phyloP scores from a whole-genome alignment of 768 basidiomycete species.

The Kwoniella dendrophila region DNA sequence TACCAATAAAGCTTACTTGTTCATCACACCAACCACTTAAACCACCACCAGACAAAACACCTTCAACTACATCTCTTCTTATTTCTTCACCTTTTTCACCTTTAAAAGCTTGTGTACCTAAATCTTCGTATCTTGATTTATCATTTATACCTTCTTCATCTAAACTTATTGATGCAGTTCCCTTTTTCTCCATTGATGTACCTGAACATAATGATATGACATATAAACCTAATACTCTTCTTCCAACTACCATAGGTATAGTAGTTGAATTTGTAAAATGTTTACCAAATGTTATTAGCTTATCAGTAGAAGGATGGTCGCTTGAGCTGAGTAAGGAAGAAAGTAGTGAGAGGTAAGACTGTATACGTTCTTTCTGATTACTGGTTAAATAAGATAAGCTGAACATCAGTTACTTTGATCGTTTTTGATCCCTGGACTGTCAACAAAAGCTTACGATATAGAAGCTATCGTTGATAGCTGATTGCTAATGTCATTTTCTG shows the following conservation, averaged over 20 bases:
- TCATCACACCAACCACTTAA: constrained; percentile 85
- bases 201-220: constrained; percentile 58
- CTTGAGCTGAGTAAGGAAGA: constrained; percentile 21
- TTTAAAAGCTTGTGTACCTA: constrained; percentile 37
- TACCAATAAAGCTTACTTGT: constrained; percentile 66
- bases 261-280: constrained; percentile 75
- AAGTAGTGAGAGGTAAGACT: constrained; percentile 71
- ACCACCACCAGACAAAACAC: constrained; percentile 67
- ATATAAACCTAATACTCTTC: constrained; percentile 83
- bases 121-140: constrained; percentile 32
- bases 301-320: constrained; percentile 22
- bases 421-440: no score
- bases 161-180: constrained; percentile 58
- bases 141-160: constrained; percentile 58
- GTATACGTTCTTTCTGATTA: constrained; percentile 57
- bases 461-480: no score
- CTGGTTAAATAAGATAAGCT: constrained; percentile 1
- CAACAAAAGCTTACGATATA: no score
- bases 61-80: constrained; percentile 71
- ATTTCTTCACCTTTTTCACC: constrained; percentile 41
- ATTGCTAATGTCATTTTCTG: no score
- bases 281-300: constrained; percentile 66
- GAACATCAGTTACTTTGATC: not conserved
- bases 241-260: constrained; percentile 81
- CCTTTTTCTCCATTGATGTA: constrained; percentile 57